phyloP scores from a whole-genome alignment of 2,329 filamentous ascomycete species.

The Didymella pomorum region DNA sequence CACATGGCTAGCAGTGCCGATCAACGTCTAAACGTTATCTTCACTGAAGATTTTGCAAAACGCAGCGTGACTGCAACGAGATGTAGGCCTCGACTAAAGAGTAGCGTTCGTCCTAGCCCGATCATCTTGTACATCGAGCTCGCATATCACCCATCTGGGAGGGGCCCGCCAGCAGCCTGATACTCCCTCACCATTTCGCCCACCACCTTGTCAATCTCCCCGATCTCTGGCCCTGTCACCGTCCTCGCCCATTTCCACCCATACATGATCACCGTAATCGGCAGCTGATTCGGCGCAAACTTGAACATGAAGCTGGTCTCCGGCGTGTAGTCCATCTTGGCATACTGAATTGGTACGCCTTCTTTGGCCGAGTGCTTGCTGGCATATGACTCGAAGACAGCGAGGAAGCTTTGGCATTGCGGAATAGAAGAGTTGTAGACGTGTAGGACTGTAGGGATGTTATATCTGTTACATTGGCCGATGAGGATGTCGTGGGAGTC shows the following conservation, averaged over 20 bases:
- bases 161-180: background rate
- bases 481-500: constrained; percentile 1
- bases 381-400: background rate
- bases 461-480: background rate
- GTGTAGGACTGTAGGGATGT: background rate
- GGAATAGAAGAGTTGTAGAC: constrained; percentile 4
- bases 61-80: background rate
- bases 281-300: constrained; percentile 5
- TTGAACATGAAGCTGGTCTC: constrained; percentile 8
- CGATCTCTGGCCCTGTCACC: background rate
- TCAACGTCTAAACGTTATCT: background rate
- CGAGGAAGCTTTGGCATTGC: background rate
- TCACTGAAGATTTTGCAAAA: background rate
- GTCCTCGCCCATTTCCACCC: constrained; percentile 2
- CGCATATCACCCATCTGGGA: background rate
- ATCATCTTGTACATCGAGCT: no score
- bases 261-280: constrained; percentile 4
- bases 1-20: background rate
- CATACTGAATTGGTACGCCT: background rate
- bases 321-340: constrained; percentile 6
- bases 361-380: background rate
- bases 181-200: background rate
- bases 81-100: no score
- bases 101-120: no score
- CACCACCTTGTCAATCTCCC: background rate